phyloP scores from a whole-genome alignment of 2,329 filamentous ascomycete species.

The Phialemonium atrogriseum region DNA sequence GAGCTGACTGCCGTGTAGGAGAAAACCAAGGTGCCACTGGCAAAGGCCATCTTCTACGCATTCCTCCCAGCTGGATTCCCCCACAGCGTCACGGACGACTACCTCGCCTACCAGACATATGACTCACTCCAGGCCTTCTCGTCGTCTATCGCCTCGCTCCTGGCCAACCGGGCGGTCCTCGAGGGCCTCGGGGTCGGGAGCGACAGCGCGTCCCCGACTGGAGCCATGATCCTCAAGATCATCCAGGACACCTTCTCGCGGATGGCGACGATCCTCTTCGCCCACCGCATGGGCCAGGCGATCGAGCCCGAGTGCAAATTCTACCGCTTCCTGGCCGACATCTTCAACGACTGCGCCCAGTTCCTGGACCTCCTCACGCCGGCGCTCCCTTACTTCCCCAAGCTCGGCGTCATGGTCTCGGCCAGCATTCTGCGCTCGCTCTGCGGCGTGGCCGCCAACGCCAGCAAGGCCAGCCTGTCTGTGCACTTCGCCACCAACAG shows the following conservation, averaged over 20 bases:
- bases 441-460: constrained; percentile 85
- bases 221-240: constrained; percentile 73
- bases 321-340: constrained; percentile 77
- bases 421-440: constrained; percentile 49
- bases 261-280: constrained; percentile 79
- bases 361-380: constrained; percentile 79
- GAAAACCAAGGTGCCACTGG: constrained; percentile 24
- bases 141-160: constrained; percentile 68
- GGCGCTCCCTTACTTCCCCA: constrained; percentile 49
- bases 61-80: constrained; percentile 88
- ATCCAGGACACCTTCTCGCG: constrained; percentile 75
- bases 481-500: constrained; percentile 84
- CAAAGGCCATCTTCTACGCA: constrained; percentile 49
- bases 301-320: constrained; percentile 88
- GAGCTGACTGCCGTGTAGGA: constrained; percentile 15
- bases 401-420: constrained; percentile 39
- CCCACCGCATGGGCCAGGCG: constrained; percentile 69
- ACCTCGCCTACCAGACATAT: constrained; percentile 61
- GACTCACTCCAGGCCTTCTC: constrained; percentile 82
- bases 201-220: constrained; percentile 67
- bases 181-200: constrained; percentile 77
- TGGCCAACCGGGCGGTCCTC: constrained; percentile 76
- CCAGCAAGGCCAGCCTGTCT: constrained; percentile 82
- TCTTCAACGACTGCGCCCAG: constrained; percentile 83
- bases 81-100: constrained; percentile 77